Percentiles rank a stretch among this genome's conserved stretches.
Evolutionary conservation across 495 filamentous ascomycete species (phyloP).

Genomic region (Aspergillus avenaceus): DNA sequence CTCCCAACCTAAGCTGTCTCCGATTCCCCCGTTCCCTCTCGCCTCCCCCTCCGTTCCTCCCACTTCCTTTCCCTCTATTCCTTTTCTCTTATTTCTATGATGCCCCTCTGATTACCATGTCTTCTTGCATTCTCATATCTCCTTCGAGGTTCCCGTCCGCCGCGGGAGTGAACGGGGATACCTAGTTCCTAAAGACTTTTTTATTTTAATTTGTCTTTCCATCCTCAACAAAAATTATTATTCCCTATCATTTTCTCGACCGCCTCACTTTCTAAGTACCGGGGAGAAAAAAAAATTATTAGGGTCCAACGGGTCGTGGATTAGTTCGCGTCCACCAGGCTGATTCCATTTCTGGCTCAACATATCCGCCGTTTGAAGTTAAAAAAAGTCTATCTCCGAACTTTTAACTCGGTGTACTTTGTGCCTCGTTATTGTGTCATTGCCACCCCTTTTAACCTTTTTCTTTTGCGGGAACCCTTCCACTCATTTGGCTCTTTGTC

Average conservation of each 20-base stretch:
- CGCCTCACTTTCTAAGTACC: constrained; percentile 16
- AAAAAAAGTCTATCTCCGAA: constrained; percentile 10
- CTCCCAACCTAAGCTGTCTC: constrained; percentile 15
- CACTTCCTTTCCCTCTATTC: constrained; percentile 24
- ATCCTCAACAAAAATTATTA: constrained; percentile 25
- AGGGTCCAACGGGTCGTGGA: constrained; percentile 9
- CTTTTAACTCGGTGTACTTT: constrained; percentile 6
- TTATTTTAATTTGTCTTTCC: constrained; percentile 9
- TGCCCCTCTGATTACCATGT: constrained; percentile 33
- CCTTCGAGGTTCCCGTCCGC: constrained; percentile 33
- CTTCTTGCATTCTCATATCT: constrained; percentile 27
- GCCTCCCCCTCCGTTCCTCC: constrained; percentile 14
- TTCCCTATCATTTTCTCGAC: constrained; percentile 22
- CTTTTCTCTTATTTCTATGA: constrained; percentile 26
- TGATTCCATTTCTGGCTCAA: constrained; percentile 6
- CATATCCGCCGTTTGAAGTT: constrained; percentile 10
- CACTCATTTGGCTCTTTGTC: constrained; percentile 14
- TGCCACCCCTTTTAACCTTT: constrained; percentile 3
- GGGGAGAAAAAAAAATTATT: constrained; percentile 8
- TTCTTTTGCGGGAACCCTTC: constrained; percentile 1
- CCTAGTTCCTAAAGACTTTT: constrained; percentile 23
- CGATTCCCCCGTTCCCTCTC: constrained; percentile 14
- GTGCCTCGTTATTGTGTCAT: constrained; percentile 5
- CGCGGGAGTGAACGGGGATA: constrained; percentile 44
- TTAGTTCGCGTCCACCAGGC: constrained; percentile 19